Conservation (phyloP, 2,329 filamentous ascomycete genomes). For the Claviceps capensis region DNA sequence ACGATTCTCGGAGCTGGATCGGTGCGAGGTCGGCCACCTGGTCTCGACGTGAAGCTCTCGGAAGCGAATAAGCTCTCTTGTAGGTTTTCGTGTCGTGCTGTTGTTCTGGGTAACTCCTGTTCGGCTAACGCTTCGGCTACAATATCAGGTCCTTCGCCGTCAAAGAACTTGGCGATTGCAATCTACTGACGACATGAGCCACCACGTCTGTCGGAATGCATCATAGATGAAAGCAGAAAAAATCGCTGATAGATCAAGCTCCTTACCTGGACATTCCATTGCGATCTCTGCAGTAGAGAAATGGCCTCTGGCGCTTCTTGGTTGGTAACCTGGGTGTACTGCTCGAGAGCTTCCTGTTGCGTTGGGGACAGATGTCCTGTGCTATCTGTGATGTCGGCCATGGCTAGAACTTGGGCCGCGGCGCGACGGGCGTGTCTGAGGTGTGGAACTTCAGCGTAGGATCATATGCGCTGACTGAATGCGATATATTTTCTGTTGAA, state of each 20-base stretch:
- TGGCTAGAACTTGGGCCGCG: constrained; percentile 6
- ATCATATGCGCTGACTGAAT: not conserved
- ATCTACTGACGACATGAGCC: constrained; percentile 41
- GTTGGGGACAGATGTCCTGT: constrained; percentile 57
- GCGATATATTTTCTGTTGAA: not conserved
- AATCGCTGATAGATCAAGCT: no score
- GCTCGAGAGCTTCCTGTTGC: constrained; percentile 75
- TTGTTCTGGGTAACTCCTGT: constrained; percentile 46
- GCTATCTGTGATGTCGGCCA: constrained; percentile 30
- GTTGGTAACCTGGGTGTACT: constrained; percentile 78
- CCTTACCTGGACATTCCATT: constrained; percentile 87
- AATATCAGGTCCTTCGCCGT: constrained; percentile 77
- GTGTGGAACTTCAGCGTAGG: not conserved
- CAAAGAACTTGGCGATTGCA: constrained; percentile 93
- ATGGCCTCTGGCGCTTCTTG: constrained; percentile 67
- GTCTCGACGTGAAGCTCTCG: constrained; percentile 10
- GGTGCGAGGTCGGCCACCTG: constrained; percentile 21
- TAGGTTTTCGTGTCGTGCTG: constrained; percentile 60
- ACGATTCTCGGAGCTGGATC: constrained; percentile 75
- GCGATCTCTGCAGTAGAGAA: constrained; percentile 65
- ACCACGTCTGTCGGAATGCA: not conserved
- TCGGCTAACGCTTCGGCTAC: constrained; percentile 61
- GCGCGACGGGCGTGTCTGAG: not conserved
- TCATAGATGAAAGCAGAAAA: not conserved
- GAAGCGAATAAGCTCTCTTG: constrained; percentile 40